These are phyloP conservation scores for Exophiala spinifera DNA, from an alignment of 2,329 filamentous ascomycete genomes.

Conservation along the genomic window DNA sequence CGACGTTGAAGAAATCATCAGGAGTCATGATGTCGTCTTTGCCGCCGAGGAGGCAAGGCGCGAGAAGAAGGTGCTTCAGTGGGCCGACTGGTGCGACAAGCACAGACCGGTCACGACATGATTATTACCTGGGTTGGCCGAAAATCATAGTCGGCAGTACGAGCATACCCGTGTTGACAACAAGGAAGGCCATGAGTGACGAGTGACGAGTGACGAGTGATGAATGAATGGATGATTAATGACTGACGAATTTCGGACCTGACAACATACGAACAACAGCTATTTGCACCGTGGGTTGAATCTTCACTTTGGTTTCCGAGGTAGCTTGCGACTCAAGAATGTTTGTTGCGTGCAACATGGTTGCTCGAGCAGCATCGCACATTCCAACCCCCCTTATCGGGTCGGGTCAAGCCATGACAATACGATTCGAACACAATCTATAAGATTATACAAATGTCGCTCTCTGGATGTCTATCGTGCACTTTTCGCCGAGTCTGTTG, in stretches of 20 bases:
- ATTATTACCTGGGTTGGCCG: not conserved
- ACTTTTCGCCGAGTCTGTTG: not conserved
- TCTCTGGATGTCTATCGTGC: not conserved
- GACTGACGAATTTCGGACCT: not conserved
- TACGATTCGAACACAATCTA: not conserved
- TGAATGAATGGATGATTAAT: not conserved
- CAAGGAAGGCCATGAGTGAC: not conserved
- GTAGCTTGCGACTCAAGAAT: not conserved
- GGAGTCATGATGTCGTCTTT: conserved; percentile 90
- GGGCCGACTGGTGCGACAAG: conserved; percentile 65
- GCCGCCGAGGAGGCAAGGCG: conserved; percentile 83
- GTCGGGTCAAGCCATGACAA: not conserved
- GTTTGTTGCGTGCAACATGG: not conserved
- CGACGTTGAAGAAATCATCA: conserved; percentile 79
- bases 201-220: no score
- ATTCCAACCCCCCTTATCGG: conserved; percentile 7
- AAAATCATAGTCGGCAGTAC: not conserved
- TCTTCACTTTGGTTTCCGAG: no score
- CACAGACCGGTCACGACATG: conserved; percentile 4
- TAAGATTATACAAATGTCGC: not conserved
- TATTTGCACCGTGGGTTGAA: no score
- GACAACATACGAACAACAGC: not conserved
- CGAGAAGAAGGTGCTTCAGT: conserved; percentile 68
- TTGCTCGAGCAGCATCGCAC: not conserved
- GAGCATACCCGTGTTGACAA: no score